Evolutionary conservation across 306 rosid genomes (phyloP), one percentile per base, ranked within the genome.

Genomic region (Citrullus colocynthis): DNA sequence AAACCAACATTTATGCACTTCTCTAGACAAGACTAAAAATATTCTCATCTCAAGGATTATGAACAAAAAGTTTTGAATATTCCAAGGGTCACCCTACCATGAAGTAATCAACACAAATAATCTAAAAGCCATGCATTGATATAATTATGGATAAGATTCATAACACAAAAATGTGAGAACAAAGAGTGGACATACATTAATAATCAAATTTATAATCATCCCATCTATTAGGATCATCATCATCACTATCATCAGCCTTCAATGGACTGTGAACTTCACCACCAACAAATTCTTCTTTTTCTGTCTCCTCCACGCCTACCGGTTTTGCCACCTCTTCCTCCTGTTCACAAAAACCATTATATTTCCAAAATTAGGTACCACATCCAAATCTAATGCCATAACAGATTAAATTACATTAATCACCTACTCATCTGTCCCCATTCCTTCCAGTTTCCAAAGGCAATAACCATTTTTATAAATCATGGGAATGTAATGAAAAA

Each of bases 291-390:
- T 15, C 80, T 73, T 89, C 87, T 75, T 66, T 55, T 30, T n/a
- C 64, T 14, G 71, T 78, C 18, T 34, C 37, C 30, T 20, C 80
- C 1, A 78, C 87, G 30, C 56, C 80, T 14, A 30, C 85, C 2
- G 83, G 20, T 85, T 78, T 84, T 34, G 80, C 78, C 42, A 56
- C 83, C 81, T 80, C 90, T 64, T 83, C 88, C 95, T 91, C 87
- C 98, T 91, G 84, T 80, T 77, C 75, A 55, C 76, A 66, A 30
- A 28, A 62, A 73, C 77, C 77, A 49, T 6, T 45, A 24, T 44
- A 9, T n/a, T 52, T 13, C 18, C 30, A 42, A 9, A 41, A 18
- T 18, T 21, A n/a, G 34, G 32, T 3, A 17, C n/a, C 49, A 55
- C 10, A 32, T 32, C 45, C 48, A 74, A 34, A 28, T 18, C 10